Evolutionary conservation across 805 yeast genomes (phyloP).

Genomic region (Citeromyces nyonsensis): DNA sequence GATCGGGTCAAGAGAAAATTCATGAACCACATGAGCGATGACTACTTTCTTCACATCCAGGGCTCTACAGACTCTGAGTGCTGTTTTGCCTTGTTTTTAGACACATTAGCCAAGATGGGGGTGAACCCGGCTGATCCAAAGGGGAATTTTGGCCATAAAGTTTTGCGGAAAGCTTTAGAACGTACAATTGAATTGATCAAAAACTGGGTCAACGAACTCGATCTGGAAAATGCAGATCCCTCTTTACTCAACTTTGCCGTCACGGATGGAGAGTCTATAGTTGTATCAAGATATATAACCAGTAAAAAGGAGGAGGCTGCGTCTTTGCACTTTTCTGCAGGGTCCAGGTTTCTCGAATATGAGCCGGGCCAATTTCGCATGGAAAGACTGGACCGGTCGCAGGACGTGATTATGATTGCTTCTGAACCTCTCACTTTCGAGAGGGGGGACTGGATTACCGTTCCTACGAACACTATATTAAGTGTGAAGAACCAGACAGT

Average conservation of each 20-base stretch:
- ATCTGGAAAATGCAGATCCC: slow-evolving; percentile 42
- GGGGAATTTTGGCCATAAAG: slow-evolving; percentile 32
- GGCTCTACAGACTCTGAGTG: slow-evolving; percentile 96
- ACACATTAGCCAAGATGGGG: slow-evolving; percentile 63
- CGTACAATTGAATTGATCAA: slow-evolving; percentile 64
- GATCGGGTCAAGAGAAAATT: slow-evolving; percentile 56
- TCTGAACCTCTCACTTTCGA: slow-evolving; percentile 95
- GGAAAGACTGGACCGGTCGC: slow-evolving; percentile 88
- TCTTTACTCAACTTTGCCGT: slow-evolving; percentile 86
- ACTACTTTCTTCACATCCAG: slow-evolving; percentile 66
- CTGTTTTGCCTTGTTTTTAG: slow-evolving; percentile 78
- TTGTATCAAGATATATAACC: slow-evolving; percentile 78
- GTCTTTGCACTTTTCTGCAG: slow-evolving; percentile 85
- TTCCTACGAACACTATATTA: slow-evolving; percentile 80
- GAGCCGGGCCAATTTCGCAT: slow-evolving; percentile 85
- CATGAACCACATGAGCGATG: slow-evolving; percentile 61
- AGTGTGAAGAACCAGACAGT: slow-evolving; percentile 80
- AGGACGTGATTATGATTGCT: slow-evolving; percentile 88
- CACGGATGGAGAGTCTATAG: slow-evolving; percentile 80
- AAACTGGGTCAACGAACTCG: slow-evolving; percentile 59
- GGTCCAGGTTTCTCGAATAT: slow-evolving; percentile 79
- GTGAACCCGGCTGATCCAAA: slow-evolving; percentile 19
- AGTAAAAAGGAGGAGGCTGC: slow-evolving; percentile 93
- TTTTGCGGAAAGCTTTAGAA: slow-evolving; percentile 52
- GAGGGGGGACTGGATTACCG: slow-evolving; percentile 94